Base-by-base conservation (phyloP, 257 asterid genomes). In the Solanum pennellii region DNA sequence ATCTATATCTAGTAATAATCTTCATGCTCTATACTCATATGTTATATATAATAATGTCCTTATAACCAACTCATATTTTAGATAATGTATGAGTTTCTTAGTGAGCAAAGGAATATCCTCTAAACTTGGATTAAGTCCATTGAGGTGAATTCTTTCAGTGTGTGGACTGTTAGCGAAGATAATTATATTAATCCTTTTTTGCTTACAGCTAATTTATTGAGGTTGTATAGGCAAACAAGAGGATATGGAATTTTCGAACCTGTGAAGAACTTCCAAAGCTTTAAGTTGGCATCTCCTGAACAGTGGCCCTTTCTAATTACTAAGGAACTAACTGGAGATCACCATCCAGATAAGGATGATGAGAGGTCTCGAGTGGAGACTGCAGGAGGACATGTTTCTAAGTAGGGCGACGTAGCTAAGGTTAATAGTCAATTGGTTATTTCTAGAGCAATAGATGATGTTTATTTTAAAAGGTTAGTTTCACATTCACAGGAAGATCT, bases 351-450 rank as follows among this genome's bases (percentile, higher is more conserved):
- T 89, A 93, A 98, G 88, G 97, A 93, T 84, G 99, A 94, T 87
- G 99, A 97, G 91, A 94, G 94, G 89, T 88, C 91, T 20, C 92
- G 99, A 44, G 97, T 97, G 68, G 98, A 94, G 91, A 93, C 97
- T 89, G 93, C 98, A 87, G 99, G 99, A 88, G 99, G 99, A 75
- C 91, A 91, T 92, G 93, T 97, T 89, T 92, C 97, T 44, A 90
- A 91, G 87, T 94, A 98, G 98, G 97, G 95, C 65, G 99, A 98
- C 72, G 94, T 97, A 83, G 94, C 99, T 89, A 95, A 98, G 89
- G 96, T 97, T 56, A 97, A 97, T 90, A 99, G 98, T 68, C 97
- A 94, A 83, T 91, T 97, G 94, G 98, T 99, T 87, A 94, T 97
- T 88, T 92, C 99, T 80, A 92, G 98, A 92, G 93, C 99, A 76